These are phyloP conservation scores for Pluteus cervinus DNA, from an alignment of 768 basidiomycete species.

Conservation along the genomic window DNA sequence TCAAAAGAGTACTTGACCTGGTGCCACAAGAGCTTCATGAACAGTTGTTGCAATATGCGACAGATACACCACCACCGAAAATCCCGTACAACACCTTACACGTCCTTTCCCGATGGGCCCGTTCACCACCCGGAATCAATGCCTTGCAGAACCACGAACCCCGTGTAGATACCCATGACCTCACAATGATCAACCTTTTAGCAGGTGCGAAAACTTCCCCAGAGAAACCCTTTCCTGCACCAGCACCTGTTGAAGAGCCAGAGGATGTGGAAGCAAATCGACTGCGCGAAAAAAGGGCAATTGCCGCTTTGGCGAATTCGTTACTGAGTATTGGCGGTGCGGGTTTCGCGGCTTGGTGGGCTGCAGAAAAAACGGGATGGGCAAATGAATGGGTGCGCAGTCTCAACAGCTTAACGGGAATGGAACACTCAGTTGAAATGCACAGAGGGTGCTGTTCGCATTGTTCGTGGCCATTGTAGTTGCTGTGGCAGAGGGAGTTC, in stretches of 20 bases:
- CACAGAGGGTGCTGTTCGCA: slow-evolving; percentile 55
- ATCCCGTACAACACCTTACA: slow-evolving; percentile 60
- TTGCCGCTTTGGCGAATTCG: slow-evolving; percentile 67
- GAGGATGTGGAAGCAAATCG: slow-evolving; percentile 40
- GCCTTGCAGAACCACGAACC: slow-evolving; percentile 31
- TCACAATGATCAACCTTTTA: slow-evolving; percentile 68
- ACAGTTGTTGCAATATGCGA: slow-evolving; percentile 35
- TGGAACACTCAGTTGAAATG: too few species aligned
- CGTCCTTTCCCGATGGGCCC: slow-evolving; percentile 64
- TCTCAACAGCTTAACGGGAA: slow-evolving; percentile 2
- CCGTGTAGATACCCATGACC: slow-evolving; percentile 45
- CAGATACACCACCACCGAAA: slow-evolving; percentile 28
- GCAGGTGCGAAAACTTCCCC: slow-evolving; percentile 79
- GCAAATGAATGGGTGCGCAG: slow-evolving; percentile 68
- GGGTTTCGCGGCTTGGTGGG: slow-evolving; percentile 70
- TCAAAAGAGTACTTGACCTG: slow-evolving; percentile 38
- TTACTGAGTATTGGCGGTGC: slow-evolving; percentile 63
- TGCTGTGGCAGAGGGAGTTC: slow-evolving; percentile 59
- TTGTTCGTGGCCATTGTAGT: slow-evolving; percentile 59
- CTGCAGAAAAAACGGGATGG: slow-evolving; percentile 57
- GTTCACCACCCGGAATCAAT: slow-evolving; percentile 39
- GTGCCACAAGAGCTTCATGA: slow-evolving; percentile 39
- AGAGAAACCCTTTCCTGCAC: slow-evolving; percentile 58
- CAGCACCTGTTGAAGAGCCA: slow-evolving; percentile 38
- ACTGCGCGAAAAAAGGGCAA: slow-evolving; percentile 53